Percentiles rank a stretch among this genome's conserved stretches.
Conservation (phyloP, 2,329 filamentous ascomycete genomes). For the Exophiala sp. region DNA sequence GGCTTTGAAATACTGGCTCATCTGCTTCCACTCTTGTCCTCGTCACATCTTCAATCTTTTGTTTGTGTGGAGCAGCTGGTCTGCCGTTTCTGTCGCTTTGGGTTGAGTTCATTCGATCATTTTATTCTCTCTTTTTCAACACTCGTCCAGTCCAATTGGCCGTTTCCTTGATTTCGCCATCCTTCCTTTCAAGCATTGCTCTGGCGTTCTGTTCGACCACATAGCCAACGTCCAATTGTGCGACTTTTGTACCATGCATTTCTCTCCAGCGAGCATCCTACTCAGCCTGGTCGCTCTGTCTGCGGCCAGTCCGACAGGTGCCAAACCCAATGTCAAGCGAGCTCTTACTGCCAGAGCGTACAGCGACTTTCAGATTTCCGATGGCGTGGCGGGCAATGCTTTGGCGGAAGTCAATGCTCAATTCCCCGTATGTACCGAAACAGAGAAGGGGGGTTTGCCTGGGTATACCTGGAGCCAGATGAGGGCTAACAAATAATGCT, state of each 20-base stretch:
- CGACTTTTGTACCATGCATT: constrained; percentile 5
- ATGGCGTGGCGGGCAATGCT: constrained; percentile 49
- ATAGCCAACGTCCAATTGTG: too few relatives aligned
- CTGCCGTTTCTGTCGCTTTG: constrained; percentile 7
- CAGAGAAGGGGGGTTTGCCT: not conserved
- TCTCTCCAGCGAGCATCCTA: constrained; percentile 12
- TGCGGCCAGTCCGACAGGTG: constrained; percentile 7
- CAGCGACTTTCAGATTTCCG: constrained; percentile 25
- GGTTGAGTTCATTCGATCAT: not conserved
- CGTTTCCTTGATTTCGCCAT: too few relatives aligned
- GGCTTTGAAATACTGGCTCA: too few relatives aligned
- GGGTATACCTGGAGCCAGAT: not conserved
- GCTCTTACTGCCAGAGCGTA: constrained; percentile 13
- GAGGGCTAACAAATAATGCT: not conserved
- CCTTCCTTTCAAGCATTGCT: too few relatives aligned
- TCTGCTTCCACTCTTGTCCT: too few relatives aligned
- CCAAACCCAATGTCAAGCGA: not conserved
- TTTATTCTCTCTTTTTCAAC: too few relatives aligned
- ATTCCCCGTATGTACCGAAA: constrained; percentile 43
- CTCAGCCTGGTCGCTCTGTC: constrained; percentile 16
- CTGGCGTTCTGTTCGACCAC: too few relatives aligned
- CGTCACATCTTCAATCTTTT: not conserved
- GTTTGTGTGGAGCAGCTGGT: constrained; percentile 8
- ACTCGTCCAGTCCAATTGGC: too few relatives aligned
- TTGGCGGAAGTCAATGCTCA: constrained; percentile 50